A percentile compares a stretch with the other conserved stretches of the same genome.
phyloP scores from a whole-genome alignment of 129 eudicot species.

The Saposhnikovia divaricata region DNA sequence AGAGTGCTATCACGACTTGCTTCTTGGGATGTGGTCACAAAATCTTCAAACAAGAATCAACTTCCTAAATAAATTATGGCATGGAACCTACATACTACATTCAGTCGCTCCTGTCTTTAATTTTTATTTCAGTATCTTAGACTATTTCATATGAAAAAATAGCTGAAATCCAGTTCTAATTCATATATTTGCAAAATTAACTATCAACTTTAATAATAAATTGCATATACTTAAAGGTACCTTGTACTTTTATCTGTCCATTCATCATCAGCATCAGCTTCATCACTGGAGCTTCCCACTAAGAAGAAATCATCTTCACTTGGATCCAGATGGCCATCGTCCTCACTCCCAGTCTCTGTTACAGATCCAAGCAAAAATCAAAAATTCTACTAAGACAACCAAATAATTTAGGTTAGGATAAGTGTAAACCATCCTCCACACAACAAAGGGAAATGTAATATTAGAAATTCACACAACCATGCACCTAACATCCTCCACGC shows the following conservation, averaged over 20 bases:
- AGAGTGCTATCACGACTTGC: neutral
- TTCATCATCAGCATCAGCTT: conserved; percentile 94
- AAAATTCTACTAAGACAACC: neutral
- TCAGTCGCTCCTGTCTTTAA: neutral
- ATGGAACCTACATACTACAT: neutral
- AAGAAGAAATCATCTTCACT: conserved; percentile 88
- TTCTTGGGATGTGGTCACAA: neutral
- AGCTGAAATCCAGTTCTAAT: neutral
- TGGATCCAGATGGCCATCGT: conserved; percentile 77
- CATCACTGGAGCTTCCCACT: conserved; percentile 85
- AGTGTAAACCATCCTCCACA: neutral
- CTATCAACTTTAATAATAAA: neutral
- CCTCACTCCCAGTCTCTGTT: conserved; percentile 95
- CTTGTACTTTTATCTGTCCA: conserved; percentile 89
- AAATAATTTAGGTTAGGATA: neutral
- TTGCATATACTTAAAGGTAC: conserved; percentile 15
- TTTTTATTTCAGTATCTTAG: neutral
- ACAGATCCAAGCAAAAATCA: neutral
- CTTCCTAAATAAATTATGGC: neutral
- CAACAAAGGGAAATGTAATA: no score
- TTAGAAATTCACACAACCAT: neutral
- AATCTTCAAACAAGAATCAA: neutral
- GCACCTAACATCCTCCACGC: no score
- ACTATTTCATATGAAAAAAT: neutral
- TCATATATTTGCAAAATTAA: neutral